Conservation (phyloP, 768 basidiomycete genomes). For the Pulveroboletus sp. region DNA sequence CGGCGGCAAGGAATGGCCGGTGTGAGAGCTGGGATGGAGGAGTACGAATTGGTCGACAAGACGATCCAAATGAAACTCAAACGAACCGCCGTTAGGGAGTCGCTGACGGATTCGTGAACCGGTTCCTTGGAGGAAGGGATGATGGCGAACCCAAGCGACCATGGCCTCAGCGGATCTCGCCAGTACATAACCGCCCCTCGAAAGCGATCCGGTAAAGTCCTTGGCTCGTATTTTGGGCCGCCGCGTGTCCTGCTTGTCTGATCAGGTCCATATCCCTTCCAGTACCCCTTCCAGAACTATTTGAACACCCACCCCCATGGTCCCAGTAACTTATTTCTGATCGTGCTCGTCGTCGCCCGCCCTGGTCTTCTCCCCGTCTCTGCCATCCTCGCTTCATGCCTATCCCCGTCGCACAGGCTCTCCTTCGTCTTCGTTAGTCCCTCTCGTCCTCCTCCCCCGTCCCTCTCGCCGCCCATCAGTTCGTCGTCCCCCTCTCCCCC, state of each 20-base stretch:
- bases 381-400: conserved; percentile 20
- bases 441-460: neutral
- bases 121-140: conserved; percentile 12
- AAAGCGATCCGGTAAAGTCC: conserved; percentile 18
- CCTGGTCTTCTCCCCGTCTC: neutral
- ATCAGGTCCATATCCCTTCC: conserved; percentile 26
- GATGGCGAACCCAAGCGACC: conserved; percentile 5
- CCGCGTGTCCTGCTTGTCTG: conserved; percentile 27
- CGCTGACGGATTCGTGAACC: conserved; percentile 19
- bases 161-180: conserved; percentile 13
- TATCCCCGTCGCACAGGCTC: conserved; percentile 25
- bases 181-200: conserved; percentile 3
- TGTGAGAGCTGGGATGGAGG: conserved; percentile 22
- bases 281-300: conserved; percentile 27
- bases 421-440: conserved; percentile 8
- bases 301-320: conserved; percentile 27
- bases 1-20: conserved; percentile 23
- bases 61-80: conserved; percentile 30
- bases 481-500: neutral
- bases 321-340: conserved; percentile 29
- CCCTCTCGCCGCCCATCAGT: conserved; percentile 7
- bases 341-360: conserved; percentile 3
- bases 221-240: conserved; percentile 18
- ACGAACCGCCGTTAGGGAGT: conserved; percentile 24
- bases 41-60: conserved; percentile 16